Percentiles rank a stretch among this genome's conserved stretches.
Conservation (phyloP, 371 early-diverging fungal species). For the Rhizopus delemar region DNA sequence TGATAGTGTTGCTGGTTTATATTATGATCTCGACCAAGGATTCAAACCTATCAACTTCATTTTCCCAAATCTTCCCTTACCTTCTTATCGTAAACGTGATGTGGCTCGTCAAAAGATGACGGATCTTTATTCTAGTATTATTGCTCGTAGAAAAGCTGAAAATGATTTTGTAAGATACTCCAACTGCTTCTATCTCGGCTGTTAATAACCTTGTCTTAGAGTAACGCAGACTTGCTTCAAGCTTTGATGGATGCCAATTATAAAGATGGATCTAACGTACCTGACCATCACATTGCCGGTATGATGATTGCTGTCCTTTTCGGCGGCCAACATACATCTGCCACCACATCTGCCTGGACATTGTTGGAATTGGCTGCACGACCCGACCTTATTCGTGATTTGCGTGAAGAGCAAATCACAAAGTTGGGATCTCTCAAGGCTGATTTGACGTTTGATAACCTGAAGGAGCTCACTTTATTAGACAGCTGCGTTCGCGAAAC, state of each 20-base stretch:
- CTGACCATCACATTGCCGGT: slow-evolving; percentile 85
- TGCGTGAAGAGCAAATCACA: slow-evolving; percentile 67
- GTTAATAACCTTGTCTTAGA: slow-evolving; percentile 15
- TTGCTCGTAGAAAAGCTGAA: slow-evolving; percentile 72
- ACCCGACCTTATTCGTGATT: slow-evolving; percentile 63
- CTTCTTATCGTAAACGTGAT: slow-evolving; percentile 76
- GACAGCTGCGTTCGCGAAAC: slow-evolving; percentile 89
- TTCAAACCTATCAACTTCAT: slow-evolving; percentile 94
- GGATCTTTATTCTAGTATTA: slow-evolving; percentile 76
- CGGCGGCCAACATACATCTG: slow-evolving; percentile 96
- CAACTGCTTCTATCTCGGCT: not conserved
- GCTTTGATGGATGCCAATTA: slow-evolving; percentile 84
- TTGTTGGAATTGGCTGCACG: slow-evolving; percentile 83
- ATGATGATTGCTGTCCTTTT: slow-evolving; percentile 95
- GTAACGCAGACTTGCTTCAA: slow-evolving; percentile 75
- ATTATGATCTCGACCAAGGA: slow-evolving; percentile 93
- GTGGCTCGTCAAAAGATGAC: slow-evolving; percentile 83
- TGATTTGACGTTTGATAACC: slow-evolving; percentile 71
- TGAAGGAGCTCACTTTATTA: slow-evolving; percentile 76
- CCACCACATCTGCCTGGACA: slow-evolving; percentile 93
- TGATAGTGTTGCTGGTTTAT: slow-evolving; percentile 75
- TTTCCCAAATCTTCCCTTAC: slow-evolving; percentile 51
- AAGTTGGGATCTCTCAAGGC: slow-evolving; percentile 61
- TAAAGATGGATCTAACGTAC: slow-evolving; percentile 79
- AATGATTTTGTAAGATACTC: slow-evolving; percentile 37